Percentiles rank a stretch among this genome's conserved stretches.
phyloP scores from a whole-genome alignment of 805 yeast genomes.

The Maudiozyma turicensis region DNA sequence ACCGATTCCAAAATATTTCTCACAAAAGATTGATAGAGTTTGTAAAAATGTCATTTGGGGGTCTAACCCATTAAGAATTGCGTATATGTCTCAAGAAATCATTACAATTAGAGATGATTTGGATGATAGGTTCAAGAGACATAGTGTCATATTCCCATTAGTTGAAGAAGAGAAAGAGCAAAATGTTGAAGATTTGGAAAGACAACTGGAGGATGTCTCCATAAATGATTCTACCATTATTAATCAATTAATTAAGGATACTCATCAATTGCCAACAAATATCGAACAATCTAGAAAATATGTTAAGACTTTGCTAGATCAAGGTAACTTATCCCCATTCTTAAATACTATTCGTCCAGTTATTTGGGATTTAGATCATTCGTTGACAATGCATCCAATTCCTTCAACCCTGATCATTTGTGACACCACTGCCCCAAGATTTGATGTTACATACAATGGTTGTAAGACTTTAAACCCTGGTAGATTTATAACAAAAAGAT shows the following conservation, averaged over 20 bases:
- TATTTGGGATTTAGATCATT: constrained; percentile 59
- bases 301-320: constrained; percentile 75
- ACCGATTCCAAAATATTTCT: constrained; percentile 62
- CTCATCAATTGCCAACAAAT: constrained; percentile 36
- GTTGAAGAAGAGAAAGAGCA: constrained; percentile 20
- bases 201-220: constrained; percentile 15
- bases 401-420: constrained; percentile 59
- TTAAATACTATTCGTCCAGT: constrained; percentile 49
- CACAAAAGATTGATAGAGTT: constrained; percentile 53
- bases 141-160: constrained; percentile 48
- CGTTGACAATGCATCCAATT: constrained; percentile 63
- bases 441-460: constrained; percentile 72
- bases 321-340: constrained; percentile 82
- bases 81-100: constrained; percentile 77
- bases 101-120: constrained; percentile 65
- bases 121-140: constrained; percentile 59
- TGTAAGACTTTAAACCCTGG: constrained; percentile 74
- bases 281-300: constrained; percentile 55
- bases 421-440: constrained; percentile 63
- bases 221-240: constrained; percentile 8
- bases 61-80: constrained; percentile 72
- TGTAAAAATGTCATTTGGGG: constrained; percentile 47
- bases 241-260: constrained; percentile 23
- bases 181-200: constrained; percentile 9
- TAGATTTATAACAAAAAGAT: constrained; percentile 37